Evolutionary conservation across 2,329 filamentous ascomycete genomes (phyloP).

Genomic region (Ascocoryne sarcoides): DNA sequence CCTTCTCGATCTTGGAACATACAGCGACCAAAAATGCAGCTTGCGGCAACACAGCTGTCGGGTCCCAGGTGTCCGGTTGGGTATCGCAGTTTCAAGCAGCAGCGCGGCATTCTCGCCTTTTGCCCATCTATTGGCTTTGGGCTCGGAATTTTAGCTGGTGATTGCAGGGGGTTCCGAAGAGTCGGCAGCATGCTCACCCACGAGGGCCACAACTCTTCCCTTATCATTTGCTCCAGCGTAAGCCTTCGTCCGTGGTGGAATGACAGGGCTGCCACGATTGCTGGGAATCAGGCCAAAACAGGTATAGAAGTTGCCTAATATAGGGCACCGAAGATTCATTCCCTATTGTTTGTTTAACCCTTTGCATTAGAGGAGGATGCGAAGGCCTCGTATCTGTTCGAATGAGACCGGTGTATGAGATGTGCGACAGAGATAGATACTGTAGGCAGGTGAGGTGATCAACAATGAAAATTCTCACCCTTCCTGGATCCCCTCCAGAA

Average conservation of each 20-base stretch:
- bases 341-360: too few relatives aligned
- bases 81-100: background rate
- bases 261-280: background rate
- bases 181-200: background rate
- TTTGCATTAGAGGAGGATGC: too few relatives aligned
- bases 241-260: background rate
- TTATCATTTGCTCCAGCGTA: background rate
- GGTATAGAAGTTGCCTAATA: too few relatives aligned
- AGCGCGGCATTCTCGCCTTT: background rate
- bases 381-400: too few relatives aligned
- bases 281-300: background rate
- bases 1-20: too few relatives aligned
- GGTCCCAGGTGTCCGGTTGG: background rate
- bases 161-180: background rate
- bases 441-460: too few relatives aligned
- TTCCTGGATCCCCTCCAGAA: too few relatives aligned
- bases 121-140: background rate
- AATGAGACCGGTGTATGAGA: too few relatives aligned
- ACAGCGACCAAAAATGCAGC: too few relatives aligned
- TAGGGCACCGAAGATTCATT: too few relatives aligned
- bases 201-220: background rate
- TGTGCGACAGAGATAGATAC: too few relatives aligned
- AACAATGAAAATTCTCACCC: too few relatives aligned
- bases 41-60: background rate
- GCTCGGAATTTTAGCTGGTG: background rate